Evolutionary conservation across 257 asterid genomes (phyloP), one percentile per base, ranked within the genome.

Genomic region (Solanum infundibuliforme): DNA sequence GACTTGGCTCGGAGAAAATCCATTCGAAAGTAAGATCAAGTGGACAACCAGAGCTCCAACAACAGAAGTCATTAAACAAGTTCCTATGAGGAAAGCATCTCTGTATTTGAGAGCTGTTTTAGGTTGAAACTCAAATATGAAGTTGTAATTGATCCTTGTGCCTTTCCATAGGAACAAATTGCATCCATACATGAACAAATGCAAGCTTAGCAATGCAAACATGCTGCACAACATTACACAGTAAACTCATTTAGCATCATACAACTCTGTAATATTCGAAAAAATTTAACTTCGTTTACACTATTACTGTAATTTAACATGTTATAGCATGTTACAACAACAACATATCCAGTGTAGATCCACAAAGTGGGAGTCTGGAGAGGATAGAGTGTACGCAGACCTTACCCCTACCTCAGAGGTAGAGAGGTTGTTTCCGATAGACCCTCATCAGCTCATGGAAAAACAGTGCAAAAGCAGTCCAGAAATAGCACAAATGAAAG

Each of bases 151-250:
- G 90, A 97, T 95, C 87, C 99, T 91, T 43, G 94, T 94, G 88
- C 89, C 91, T 93, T 93, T 97, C 99, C 99, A 97, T 88, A 91
- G 90, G 90, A 97, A 94, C 31, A 97, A 90, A 86, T 97, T 95
- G 86, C 99, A 97, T 21, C 99, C 99, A 43, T 97, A 97, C 94
- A 97, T 89, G 89, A 96, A 97, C 73, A 97, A 73, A 88, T 97
- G 99, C 92, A 97, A 89, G 94, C 99, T 97, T 86, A 96, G 89
- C 90, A 97, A 88, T 76, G 99, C 99, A 90, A 97, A 95, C 95
- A 93, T 93, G 98, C 99, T 97, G 98, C 96, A 91, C 29, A n/a
- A 34, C 68, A 46, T 43, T n/a, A 6, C 85, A 48, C 68, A 46
- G 13, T 27, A 23, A n/a, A 46, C 85, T 14, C 66, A 81, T 46